Percentiles rank a stretch among this genome's conserved stretches.
These are phyloP conservation scores for Saccharomyces hybrid DNA, from an alignment of 1,139 yeast genomes.

Conservation along the genomic window DNA sequence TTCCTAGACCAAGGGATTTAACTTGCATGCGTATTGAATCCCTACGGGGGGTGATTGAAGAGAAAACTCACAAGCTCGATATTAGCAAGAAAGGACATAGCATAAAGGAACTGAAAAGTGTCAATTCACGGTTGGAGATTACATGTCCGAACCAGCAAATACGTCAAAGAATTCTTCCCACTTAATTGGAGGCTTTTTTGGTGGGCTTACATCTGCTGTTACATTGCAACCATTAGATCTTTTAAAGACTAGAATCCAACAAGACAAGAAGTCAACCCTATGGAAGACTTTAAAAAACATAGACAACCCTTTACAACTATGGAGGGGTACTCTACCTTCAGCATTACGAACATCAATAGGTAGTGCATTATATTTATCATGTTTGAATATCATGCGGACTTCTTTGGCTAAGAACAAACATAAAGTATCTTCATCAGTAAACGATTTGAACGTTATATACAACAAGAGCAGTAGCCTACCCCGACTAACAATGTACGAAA, in stretches of 20 bases:
- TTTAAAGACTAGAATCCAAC: slow-evolving; percentile 84
- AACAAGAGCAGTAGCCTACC: slow-evolving; percentile 45
- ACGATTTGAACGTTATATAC: background rate
- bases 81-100: background rate
- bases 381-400: slow-evolving; percentile 55
- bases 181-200: slow-evolving; percentile 72
- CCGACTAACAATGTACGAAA: slow-evolving; percentile 59
- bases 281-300: slow-evolving; percentile 42
- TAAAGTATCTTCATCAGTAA: background rate
- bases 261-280: slow-evolving; percentile 41
- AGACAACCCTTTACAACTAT: slow-evolving; percentile 47
- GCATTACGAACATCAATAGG: slow-evolving; percentile 87
- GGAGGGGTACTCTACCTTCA: slow-evolving; percentile 94
- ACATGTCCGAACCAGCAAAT: slow-evolving; percentile 4
- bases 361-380: slow-evolving; percentile 75
- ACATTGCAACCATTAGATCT: slow-evolving; percentile 84
- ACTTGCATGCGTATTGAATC: background rate
- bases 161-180: slow-evolving; percentile 37
- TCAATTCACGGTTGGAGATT: background rate
- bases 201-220: slow-evolving; percentile 80
- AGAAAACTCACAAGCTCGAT: background rate
- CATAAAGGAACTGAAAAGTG: background rate
- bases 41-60: background rate
- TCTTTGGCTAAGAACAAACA: slow-evolving; percentile 37
- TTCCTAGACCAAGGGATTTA: background rate